phyloP scores from a whole-genome alignment of 192 early-diverging fungal genomes.

The Coemansia biformis region DNA sequence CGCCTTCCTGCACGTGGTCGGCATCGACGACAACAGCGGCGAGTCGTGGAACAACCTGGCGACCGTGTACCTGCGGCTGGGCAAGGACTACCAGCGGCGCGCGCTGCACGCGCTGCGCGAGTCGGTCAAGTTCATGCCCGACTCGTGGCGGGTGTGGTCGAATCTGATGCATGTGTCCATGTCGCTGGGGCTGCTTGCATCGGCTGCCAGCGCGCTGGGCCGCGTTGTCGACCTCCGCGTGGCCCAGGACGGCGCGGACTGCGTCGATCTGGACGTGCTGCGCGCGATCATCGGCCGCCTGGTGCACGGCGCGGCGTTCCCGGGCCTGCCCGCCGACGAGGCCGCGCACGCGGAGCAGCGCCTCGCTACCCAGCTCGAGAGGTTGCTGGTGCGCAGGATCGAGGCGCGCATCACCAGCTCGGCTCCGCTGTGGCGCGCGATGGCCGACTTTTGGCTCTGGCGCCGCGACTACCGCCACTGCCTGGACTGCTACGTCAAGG shows the following conservation, averaged over 20 bases:
- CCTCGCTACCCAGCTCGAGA: constrained; percentile 45
- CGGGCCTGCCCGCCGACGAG: constrained; percentile 33
- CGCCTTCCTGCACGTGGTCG: constrained; percentile 73
- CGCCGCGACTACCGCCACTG: constrained; percentile 56
- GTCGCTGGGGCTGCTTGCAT: constrained; percentile 67
- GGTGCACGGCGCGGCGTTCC: constrained; percentile 38
- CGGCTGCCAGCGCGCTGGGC: constrained; percentile 79
- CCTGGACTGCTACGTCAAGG: constrained; percentile 77
- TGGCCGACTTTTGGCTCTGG: constrained; percentile 73
- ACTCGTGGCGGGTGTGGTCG: constrained; percentile 89
- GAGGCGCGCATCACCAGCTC: constrained; percentile 68
- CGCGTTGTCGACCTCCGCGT: constrained; percentile 68
- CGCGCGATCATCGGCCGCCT: constrained; percentile 66
- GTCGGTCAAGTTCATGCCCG: constrained; percentile 70
- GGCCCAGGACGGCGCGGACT: constrained; percentile 55
- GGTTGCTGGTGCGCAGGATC: constrained; percentile 65
- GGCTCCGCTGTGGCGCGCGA: constrained; percentile 69
- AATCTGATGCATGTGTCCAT: constrained; percentile 80
- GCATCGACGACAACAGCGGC: constrained; percentile 71
- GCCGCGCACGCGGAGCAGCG: constrained; percentile 44
- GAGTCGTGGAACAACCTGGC: constrained; percentile 99
- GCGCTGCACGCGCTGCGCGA: constrained; percentile 79
- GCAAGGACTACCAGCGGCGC: constrained; percentile 60
- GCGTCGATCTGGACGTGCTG: constrained; percentile 79
- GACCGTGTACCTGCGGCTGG: constrained; percentile 67